Conservation (phyloP, 768 basidiomycete species). For the Lactifluus volemus region DNA sequence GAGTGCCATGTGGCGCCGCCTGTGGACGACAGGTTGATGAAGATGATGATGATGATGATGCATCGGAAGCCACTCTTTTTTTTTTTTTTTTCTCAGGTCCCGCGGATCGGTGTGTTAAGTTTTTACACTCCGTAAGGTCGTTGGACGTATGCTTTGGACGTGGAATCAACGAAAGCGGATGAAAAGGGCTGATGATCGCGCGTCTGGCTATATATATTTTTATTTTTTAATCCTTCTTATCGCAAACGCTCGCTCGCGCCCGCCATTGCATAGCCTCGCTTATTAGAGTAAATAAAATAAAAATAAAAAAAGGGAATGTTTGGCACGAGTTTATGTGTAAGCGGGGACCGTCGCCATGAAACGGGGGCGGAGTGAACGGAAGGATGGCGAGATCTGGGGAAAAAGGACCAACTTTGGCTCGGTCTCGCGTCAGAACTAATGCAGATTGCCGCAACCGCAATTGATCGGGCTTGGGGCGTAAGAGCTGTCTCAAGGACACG, state of each 20-base stretch:
- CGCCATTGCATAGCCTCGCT: too few relatives aligned
- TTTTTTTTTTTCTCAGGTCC: background rate
- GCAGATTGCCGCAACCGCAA: too few relatives aligned
- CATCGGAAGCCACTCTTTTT: background rate
- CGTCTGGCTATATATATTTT: background rate
- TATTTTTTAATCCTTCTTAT: background rate
- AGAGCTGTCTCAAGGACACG: too few relatives aligned
- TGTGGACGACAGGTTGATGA: background rate
- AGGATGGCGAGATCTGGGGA: too few relatives aligned
- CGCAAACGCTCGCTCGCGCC: background rate
- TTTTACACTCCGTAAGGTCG: background rate
- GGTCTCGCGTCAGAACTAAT: too few relatives aligned
- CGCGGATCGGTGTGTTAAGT: background rate
- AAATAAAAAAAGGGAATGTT: too few relatives aligned
- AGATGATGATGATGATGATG: background rate
- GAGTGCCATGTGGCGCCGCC: slow-evolving; percentile 3
- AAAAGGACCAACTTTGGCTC: too few relatives aligned
- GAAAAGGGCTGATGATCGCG: background rate
- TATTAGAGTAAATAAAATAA: too few relatives aligned
- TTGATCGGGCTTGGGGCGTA: too few relatives aligned
- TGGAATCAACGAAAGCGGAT: background rate
- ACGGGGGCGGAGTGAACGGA: too few relatives aligned
- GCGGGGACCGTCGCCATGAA: too few relatives aligned
- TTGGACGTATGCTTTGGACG: background rate
- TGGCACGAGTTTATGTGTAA: too few relatives aligned